These are phyloP conservation scores for Fraxinus xanthoxyloides DNA, from an alignment of 305 asterid genomes.

Conservation along the genomic window DNA sequence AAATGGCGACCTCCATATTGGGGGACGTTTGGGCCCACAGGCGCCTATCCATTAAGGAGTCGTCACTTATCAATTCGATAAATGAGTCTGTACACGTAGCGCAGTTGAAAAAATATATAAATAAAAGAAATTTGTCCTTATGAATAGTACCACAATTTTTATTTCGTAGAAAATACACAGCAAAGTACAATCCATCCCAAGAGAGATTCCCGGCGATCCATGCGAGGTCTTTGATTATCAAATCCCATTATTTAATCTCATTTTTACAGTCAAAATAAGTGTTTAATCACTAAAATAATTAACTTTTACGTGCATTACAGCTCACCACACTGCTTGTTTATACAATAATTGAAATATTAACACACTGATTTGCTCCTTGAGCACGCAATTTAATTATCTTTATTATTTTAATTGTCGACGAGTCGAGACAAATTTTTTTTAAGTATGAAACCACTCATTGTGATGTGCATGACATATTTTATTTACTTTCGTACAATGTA, in stretches of 20 bases:
- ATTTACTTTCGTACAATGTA: background rate
- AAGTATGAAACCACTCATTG: background rate
- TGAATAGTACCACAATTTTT: background rate
- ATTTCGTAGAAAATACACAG: background rate
- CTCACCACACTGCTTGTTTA: background rate
- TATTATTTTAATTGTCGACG: background rate
- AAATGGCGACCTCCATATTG: too few species aligned
- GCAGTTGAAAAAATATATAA: too few species aligned
- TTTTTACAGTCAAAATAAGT: background rate
- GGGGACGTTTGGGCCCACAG: too few species aligned
- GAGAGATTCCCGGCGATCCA: conserved; percentile 11
- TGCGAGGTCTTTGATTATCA: background rate
- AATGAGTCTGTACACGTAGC: too few species aligned
- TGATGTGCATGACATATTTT: background rate
- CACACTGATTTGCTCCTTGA: background rate
- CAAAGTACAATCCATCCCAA: background rate
- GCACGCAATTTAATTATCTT: background rate
- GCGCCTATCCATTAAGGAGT: too few species aligned
- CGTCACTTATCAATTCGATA: too few species aligned
- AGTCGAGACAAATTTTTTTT: background rate
- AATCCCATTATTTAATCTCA: background rate
- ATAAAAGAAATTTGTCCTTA: background rate
- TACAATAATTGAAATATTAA: background rate
- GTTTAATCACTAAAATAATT: background rate
- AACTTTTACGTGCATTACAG: conserved; percentile 9